Evolutionary conservation across 768 basidiomycete species (phyloP), one percentile per base, ranked within the genome.

Genomic region (Tylopilus intermedius): DNA sequence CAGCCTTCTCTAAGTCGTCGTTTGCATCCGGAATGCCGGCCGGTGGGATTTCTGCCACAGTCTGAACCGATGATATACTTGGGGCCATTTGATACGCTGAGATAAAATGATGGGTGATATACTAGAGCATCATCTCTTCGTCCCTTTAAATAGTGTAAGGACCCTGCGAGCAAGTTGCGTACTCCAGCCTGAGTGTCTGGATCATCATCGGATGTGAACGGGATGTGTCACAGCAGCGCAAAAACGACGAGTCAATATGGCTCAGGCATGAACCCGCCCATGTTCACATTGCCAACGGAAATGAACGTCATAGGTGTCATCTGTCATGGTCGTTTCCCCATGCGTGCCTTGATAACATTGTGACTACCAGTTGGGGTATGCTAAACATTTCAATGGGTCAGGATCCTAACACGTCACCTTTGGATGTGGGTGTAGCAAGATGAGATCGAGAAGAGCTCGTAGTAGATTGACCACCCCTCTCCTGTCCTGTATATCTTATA

Each of bases 51-150:
- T 44, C 51, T 39, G 18, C 21, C 10, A 11, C 5, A 2, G 53
- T 43, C 26, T 42, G 50, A 21, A 27, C 49, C 3, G 56, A 57
- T 8, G 48, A 47, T 44, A 14, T 10, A 13, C 51, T 55, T 3
- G 30, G 38, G 13, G 49, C 8, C 59, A 56, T 66, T 39, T 10
- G 32, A 22, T 26, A 21, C 4, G 4, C 26, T 44, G 15, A 24
- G 42, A 26, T 14, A 29, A 29, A 43, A 13, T 18, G 4, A 29
- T 13, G 44, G 27, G 4, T 26, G 4, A 24, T 18, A n/a, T 42
- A 11, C 22, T 30, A 6, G 30, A 10, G 15, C 11, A 15, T 27
- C 10, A n/a, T 14, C 2, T 22, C 8, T 40, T 40, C 21, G 21
- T 8, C 21, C 9, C 18, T 18, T 40, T 40, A 11, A 40, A 9